phyloP scores from a whole-genome alignment of 805 yeast genomes.

The Candida namnaoensis region DNA sequence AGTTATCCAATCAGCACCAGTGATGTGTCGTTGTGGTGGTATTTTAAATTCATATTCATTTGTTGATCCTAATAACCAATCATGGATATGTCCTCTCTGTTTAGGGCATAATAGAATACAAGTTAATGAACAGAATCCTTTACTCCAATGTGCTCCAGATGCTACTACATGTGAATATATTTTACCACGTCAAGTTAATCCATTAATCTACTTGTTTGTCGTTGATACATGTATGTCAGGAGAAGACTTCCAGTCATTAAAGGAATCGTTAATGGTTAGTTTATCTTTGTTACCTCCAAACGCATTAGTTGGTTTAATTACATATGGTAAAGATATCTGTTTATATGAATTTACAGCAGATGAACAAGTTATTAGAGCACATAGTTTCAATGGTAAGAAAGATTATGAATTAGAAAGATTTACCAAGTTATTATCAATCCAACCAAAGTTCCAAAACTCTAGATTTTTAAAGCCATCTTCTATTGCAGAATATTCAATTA shows the following conservation, averaged over 20 bases:
- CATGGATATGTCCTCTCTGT: conserved; percentile 56
- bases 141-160: conserved; percentile 27
- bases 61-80: conserved; percentile 17
- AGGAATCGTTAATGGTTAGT: conserved; percentile 37
- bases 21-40: conserved; percentile 44
- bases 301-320: conserved; percentile 47
- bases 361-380: conserved; percentile 24
- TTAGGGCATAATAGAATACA: conserved; percentile 34
- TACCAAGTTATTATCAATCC: background rate
- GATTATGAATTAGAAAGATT: conserved; percentile 24
- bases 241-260: conserved; percentile 42
- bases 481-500: conserved; percentile 37
- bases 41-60: conserved; percentile 42
- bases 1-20: conserved; percentile 29
- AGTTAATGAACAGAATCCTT: conserved; percentile 8
- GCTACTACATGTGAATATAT: conserved; percentile 46
- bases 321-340: conserved; percentile 52
- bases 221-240: conserved; percentile 48
- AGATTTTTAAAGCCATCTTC: conserved; percentile 12
- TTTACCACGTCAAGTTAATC: conserved; percentile 22
- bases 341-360: conserved; percentile 40
- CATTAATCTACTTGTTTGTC: conserved; percentile 42
- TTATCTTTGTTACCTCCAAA: conserved; percentile 43
- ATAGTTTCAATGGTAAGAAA: conserved; percentile 49
- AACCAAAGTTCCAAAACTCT: background rate